Evolutionary conservation across 768 basidiomycete genomes (phyloP), one percentile per base, ranked within the genome.

Genomic region (Russula virescens): DNA sequence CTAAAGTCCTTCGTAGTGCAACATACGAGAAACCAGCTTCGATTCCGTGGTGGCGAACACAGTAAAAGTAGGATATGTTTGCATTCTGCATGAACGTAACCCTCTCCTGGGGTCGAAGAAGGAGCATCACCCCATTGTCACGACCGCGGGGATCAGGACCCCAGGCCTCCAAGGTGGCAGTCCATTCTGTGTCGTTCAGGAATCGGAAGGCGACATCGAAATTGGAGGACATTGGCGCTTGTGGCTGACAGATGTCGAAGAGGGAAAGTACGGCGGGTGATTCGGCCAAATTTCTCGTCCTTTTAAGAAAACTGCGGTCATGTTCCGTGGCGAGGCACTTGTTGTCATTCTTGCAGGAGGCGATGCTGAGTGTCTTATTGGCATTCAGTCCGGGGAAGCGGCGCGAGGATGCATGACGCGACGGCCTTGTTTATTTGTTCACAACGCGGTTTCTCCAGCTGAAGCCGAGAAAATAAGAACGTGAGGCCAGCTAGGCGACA

Each of bases 181-280:
- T 63, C 54, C 74, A 72, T 14, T 69, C 40, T 16, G 78, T 80
- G 69, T 83, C 78, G 73, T 84, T 85, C 42, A 71, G 69, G 64
- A 84, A 71, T 63, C 82, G 80, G 68, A 83, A 75, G 42, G 31
- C 31, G 81, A 64, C 77, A 69, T 83, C 82, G 73, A 80, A 83
- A 45, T 81, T 76, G 48, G n/a, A 40, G 16, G 57, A 42, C 62
- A 58, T 68, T 26, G n/a, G 42, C 3, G 31, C 31, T 5, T 28
- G 31, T 19, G 49, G 28, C 43, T 34, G 35, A 53, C n/a, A 28
- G 49, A 31, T 26, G n/a, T 38, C 16, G 35, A 47, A 16, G 35
- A 18, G 52, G 34, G 26, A 50, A 26, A 48, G 43, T 18, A 51
- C 13, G 38, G 46, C n/a, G 48, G 14, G 56, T n/a, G 9, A 26